phyloP scores from a whole-genome alignment of 306 rosid species.

The Fragaria nilgerrensis region DNA sequence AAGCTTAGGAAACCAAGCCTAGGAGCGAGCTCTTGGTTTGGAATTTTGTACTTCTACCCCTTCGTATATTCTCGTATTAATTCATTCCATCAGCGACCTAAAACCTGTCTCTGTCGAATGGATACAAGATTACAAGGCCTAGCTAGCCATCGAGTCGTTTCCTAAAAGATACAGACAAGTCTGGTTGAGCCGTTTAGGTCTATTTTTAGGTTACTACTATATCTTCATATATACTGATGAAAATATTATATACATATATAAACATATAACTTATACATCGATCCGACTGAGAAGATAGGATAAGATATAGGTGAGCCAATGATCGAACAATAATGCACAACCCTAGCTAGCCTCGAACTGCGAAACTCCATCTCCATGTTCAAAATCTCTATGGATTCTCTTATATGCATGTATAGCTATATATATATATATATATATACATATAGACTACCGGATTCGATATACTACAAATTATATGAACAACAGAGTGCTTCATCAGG shows the following conservation, averaged over 20 bases:
- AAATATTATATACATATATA: neutral
- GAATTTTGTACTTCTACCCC: too few relatives aligned
- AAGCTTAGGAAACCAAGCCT: too few relatives aligned
- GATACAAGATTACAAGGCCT: neutral
- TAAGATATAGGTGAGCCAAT: neutral
- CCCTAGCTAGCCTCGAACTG: neutral
- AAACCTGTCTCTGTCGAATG: neutral
- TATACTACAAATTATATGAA: too few relatives aligned
- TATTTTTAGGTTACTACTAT: neutral
- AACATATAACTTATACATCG: neutral
- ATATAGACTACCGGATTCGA: too few relatives aligned
- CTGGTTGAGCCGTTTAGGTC: neutral
- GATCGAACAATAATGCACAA: neutral
- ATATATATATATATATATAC: neutral
- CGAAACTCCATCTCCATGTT: neutral
- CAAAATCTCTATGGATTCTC: neutral
- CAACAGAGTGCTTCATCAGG: neutral
- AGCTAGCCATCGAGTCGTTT: neutral
- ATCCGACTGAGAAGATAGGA: neutral
- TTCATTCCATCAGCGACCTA: neutral
- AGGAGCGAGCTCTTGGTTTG: too few relatives aligned
- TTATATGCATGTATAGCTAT: too few relatives aligned
- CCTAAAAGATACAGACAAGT: neutral
- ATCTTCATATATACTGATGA: neutral
- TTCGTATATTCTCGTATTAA: neutral